Evolutionary conservation across 2,329 filamentous ascomycete species (phyloP).

Genomic region (Colletotrichum eleusines): DNA sequence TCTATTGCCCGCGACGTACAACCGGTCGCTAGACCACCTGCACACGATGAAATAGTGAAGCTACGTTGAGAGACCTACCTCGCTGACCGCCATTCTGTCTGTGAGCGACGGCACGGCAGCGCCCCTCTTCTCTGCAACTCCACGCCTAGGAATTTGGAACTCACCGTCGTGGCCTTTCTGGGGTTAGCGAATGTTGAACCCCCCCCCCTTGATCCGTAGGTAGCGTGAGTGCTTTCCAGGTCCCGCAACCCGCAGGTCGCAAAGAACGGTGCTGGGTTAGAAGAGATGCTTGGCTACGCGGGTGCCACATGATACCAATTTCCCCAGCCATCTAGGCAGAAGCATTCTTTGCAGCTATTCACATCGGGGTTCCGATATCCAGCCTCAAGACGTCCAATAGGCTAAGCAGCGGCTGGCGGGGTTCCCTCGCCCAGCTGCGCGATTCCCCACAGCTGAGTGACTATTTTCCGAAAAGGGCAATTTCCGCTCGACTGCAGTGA

Average conservation of each 20-base stretch:
- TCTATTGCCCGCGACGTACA: not conserved
- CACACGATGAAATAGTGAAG: not conserved
- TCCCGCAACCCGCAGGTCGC: not conserved
- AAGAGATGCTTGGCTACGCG: not conserved
- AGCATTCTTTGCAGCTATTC: conserved; percentile 25
- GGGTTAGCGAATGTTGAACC: not conserved
- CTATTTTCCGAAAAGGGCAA: conserved; percentile 39
- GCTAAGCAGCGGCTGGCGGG: not conserved
- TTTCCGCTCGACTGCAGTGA: conserved; percentile 8
- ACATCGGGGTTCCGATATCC: not conserved
- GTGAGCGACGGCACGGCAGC: not conserved
- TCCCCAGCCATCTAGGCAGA: conserved; percentile 29
- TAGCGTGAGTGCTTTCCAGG: not conserved
- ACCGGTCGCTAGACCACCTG: not conserved
- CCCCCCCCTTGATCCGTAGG: not conserved
- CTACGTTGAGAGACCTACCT: not conserved
- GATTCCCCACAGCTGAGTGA: conserved; percentile 7
- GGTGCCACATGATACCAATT: conserved; percentile 7
- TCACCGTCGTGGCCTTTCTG: not conserved
- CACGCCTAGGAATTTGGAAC: not conserved
- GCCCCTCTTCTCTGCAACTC: not conserved
- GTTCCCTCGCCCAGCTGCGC: not conserved
- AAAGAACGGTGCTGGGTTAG: not conserved
- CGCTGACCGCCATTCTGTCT: conserved; percentile 5
- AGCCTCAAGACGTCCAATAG: not conserved